A percentile compares a stretch with the other conserved stretches of the same genome.
Evolutionary conservation across 2,329 filamentous ascomycete genomes (phyloP).

Genomic region (Akanthomyces muscarius): DNA sequence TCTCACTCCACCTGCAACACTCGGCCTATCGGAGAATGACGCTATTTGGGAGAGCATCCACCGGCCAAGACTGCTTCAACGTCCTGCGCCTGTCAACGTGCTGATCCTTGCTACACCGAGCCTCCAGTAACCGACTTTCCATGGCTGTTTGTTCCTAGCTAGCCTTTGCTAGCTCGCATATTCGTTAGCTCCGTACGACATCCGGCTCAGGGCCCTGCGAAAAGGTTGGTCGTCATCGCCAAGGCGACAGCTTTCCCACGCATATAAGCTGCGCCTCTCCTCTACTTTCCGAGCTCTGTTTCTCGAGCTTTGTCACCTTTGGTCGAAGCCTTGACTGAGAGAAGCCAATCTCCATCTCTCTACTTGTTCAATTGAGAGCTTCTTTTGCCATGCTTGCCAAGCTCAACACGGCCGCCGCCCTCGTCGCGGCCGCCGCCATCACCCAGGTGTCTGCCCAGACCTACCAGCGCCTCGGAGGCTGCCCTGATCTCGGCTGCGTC

Average conservation of each 20-base stretch:
- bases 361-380: slow-evolving; percentile 3
- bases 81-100: slow-evolving; percentile 6
- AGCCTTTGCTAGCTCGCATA: neutral
- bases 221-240: neutral
- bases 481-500: slow-evolving; percentile 56
- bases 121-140: neutral
- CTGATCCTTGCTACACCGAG: slow-evolving; percentile 13
- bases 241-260: neutral
- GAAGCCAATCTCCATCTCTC: neutral
- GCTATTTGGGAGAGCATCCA: neutral
- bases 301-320: neutral
- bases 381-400: slow-evolving; percentile 32
- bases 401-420: slow-evolving; percentile 32
- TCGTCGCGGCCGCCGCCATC: slow-evolving; percentile 28
- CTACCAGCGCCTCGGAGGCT: slow-evolving; percentile 56
- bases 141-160: neutral
- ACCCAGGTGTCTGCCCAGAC: slow-evolving; percentile 49
- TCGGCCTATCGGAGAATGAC: neutral
- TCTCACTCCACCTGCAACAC: neutral
- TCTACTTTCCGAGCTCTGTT: neutral
- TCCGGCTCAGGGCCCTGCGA: neutral
- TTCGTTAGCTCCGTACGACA: slow-evolving; percentile 2
- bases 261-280: slow-evolving; percentile 1
- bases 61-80: neutral
- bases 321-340: neutral